phyloP scores from a whole-genome alignment of 2,329 filamentous ascomycete species.

The Arthrobotrys pseudoclavata region DNA sequence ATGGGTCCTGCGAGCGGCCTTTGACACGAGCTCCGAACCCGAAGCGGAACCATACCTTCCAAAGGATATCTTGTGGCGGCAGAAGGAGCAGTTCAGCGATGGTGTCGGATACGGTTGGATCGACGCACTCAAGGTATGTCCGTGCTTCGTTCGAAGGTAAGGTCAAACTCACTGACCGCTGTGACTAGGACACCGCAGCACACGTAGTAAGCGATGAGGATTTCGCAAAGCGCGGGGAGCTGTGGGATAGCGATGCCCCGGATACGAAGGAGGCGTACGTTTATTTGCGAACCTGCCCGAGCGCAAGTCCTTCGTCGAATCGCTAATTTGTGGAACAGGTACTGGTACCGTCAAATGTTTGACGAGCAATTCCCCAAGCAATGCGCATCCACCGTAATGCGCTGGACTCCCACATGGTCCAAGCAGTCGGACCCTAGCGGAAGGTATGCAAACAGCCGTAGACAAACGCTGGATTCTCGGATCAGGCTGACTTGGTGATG shows the following conservation, averaged over 20 bases:
- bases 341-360: constrained; percentile 99
- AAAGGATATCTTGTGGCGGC: constrained; percentile 93
- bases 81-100: constrained; percentile 99
- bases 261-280: constrained; percentile 95
- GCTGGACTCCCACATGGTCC: constrained; percentile 98
- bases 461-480: not conserved
- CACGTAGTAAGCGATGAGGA: constrained; percentile 92
- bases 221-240: constrained; percentile 97
- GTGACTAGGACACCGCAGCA: constrained; percentile 80
- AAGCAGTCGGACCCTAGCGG: constrained; percentile 96
- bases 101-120: constrained; percentile 99
- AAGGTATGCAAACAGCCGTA: constrained; percentile 71
- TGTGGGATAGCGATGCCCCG: constrained; percentile 93
- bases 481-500: not conserved
- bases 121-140: constrained; percentile 80
- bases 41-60: constrained; percentile 88
- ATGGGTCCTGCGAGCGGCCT: constrained; percentile 97
- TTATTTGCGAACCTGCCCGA: not conserved
- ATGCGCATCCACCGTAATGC: constrained; percentile 92
- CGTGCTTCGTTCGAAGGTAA: too few species aligned
- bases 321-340: constrained; percentile 68
- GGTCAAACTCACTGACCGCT: not conserved
- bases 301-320: constrained; percentile 29
- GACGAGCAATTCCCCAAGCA: constrained; percentile 96
- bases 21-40: constrained; percentile 91